A percentile compares a stretch with the other conserved stretches of the same genome.
Conservation (phyloP, 2,329 filamentous ascomycete species). For the Colletotrichum eremochloae region DNA sequence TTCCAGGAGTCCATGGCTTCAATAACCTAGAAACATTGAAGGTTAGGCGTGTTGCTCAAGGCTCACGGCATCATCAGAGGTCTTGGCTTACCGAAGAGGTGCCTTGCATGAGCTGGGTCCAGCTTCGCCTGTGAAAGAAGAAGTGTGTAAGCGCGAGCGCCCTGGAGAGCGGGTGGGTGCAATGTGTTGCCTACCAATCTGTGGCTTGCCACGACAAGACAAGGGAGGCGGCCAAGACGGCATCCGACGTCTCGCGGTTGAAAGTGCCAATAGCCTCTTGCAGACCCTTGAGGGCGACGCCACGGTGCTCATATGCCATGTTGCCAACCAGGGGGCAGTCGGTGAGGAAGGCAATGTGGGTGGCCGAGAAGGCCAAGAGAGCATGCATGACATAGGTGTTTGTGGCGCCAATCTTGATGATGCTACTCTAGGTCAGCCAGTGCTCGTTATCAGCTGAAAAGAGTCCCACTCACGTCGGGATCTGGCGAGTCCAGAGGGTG, state of each 20-base stretch:
- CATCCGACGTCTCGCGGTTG: constrained; percentile 88
- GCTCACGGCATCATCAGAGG: not conserved
- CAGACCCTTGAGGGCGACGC: constrained; percentile 86
- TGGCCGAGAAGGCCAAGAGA: constrained; percentile 92
- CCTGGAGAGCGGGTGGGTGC: constrained; percentile 46
- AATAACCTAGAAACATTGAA: constrained; percentile 68
- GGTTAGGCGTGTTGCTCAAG: constrained; percentile 16
- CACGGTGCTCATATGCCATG: constrained; percentile 90
- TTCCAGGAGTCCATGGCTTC: constrained; percentile 93
- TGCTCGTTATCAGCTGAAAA: not conserved
- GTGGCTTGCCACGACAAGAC: constrained; percentile 96
- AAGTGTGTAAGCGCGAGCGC: constrained; percentile 51
- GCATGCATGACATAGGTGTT: constrained; percentile 95
- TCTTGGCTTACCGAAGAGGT: constrained; percentile 80
- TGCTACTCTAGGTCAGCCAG: constrained; percentile 60
- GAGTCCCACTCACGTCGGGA: constrained; percentile 80
- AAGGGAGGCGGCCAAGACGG: constrained; percentile 90
- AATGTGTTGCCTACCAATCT: constrained; percentile 81
- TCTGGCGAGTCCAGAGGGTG: constrained; percentile 92
- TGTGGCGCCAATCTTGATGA: constrained; percentile 84
- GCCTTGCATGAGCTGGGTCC: constrained; percentile 93
- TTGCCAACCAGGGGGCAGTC: constrained; percentile 87
- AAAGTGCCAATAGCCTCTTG: constrained; percentile 90
- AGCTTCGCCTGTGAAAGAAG: constrained; percentile 77
- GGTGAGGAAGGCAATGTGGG: constrained; percentile 91